Conservation (phyloP, 2,329 filamentous ascomycete species). For the Hortaea werneckii region DNA sequence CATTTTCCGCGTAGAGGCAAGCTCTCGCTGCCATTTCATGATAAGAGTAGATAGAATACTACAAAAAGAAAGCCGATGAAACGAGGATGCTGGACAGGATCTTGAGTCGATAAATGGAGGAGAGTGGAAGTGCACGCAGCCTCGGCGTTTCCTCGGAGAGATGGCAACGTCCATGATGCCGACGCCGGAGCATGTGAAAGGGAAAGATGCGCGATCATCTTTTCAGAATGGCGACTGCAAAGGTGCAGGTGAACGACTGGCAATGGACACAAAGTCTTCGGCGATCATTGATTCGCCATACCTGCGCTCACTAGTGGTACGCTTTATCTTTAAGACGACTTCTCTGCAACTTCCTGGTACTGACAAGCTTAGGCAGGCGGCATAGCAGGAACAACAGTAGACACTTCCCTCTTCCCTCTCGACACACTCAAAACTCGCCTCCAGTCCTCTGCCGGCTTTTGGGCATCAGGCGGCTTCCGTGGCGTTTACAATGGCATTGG, state of each 20-base stretch:
- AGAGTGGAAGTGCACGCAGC: too few relatives aligned
- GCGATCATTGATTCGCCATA: constrained; percentile 33
- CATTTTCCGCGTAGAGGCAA: too few relatives aligned
- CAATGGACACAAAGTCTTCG: constrained; percentile 3
- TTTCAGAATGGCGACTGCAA: too few relatives aligned
- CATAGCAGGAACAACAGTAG: constrained; percentile 87
- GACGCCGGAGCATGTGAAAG: too few relatives aligned
- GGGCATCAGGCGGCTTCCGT: constrained; percentile 73
- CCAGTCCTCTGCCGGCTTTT: constrained; percentile 69
- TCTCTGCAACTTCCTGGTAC: neutral
- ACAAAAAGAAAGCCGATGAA: too few relatives aligned
- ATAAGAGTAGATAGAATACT: too few relatives aligned
- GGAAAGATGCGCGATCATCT: too few relatives aligned
- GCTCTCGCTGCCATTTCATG: too few relatives aligned
- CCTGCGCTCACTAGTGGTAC: constrained; percentile 37
- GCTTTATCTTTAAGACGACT: constrained; percentile 10
- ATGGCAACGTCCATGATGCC: too few relatives aligned
- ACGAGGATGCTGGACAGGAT: too few relatives aligned
- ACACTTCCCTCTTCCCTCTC: constrained; percentile 92
- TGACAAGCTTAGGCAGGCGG: constrained; percentile 57
- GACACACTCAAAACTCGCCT: constrained; percentile 98
- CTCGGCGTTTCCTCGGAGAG: too few relatives aligned
- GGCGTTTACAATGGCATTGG: constrained; percentile 92
- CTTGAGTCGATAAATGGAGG: too few relatives aligned
- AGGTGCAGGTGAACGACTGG: neutral